Evolutionary conservation across 2,329 filamentous ascomycete genomes (phyloP).

Genomic region (Botrytis tulipae): DNA sequence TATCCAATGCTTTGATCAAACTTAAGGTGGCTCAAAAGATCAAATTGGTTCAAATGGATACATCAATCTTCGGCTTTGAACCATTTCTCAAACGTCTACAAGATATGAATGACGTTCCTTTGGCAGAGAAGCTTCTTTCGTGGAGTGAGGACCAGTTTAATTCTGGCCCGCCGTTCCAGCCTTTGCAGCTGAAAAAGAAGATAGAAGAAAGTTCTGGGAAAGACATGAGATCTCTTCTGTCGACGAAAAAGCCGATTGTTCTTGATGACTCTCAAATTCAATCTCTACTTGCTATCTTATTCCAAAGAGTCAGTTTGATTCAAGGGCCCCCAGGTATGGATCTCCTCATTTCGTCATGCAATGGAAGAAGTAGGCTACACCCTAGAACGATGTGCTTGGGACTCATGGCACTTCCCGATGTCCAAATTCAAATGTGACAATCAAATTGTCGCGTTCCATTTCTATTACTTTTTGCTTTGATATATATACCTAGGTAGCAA

Average conservation of each 20-base stretch:
- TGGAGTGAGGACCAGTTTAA: conserved; percentile 29
- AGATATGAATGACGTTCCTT: conserved; percentile 52
- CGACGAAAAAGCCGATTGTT: conserved; percentile 37
- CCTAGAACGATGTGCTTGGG: neutral
- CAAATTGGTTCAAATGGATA: conserved; percentile 59
- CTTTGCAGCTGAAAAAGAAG: conserved; percentile 30
- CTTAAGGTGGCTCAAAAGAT: conserved; percentile 42
- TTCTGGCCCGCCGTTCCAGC: conserved; percentile 26
- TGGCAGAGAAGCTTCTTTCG: conserved; percentile 53
- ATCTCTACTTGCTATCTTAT: conserved; percentile 56
- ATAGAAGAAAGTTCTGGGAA: conserved; percentile 30
- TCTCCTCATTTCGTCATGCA: neutral
- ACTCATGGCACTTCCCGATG: neutral
- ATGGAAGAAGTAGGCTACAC: neutral
- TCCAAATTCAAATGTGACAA: neutral
- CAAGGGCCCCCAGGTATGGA: conserved; percentile 64
- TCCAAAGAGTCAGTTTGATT: conserved; percentile 56
- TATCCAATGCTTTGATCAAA: conserved; percentile 48
- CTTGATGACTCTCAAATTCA: conserved; percentile 55
- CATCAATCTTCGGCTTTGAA: conserved; percentile 66
- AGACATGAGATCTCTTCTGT: conserved; percentile 39
- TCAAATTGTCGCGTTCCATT: neutral
- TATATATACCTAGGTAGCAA: neutral
- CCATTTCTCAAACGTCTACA: conserved; percentile 62
- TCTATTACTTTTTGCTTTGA: neutral